Evolutionary conservation across 1,284 basidiomycete genomes (phyloP).

Genomic region (Trametes polyzona): DNA sequence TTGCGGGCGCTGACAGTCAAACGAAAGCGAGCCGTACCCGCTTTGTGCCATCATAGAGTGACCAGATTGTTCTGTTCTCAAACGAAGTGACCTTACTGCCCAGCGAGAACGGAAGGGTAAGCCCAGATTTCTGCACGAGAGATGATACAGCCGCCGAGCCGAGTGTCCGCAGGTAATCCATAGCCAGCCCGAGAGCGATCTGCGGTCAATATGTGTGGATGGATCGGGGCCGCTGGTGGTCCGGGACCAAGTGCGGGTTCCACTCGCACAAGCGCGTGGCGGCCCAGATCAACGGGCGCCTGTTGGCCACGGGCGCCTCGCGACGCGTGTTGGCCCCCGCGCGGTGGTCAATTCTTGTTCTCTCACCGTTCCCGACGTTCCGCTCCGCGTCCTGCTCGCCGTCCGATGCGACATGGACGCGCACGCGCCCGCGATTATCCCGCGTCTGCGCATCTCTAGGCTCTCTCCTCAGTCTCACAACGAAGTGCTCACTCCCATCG

Average conservation of each 20-base stretch:
- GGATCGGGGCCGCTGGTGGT: too few species aligned
- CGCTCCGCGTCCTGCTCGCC: conserved; percentile 18
- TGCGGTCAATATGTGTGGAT: too few species aligned
- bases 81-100: conserved; percentile 75
- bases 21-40: conserved; percentile 54
- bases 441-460: conserved; percentile 27
- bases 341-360: conserved; percentile 9
- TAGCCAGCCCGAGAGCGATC: conserved; percentile 37
- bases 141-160: conserved; percentile 88
- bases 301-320: neutral
- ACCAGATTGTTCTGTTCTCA: conserved; percentile 78
- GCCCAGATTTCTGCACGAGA: conserved; percentile 88
- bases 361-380: conserved; percentile 15
- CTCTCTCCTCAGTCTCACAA: conserved; percentile 22
- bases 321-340: conserved; percentile 8
- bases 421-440: conserved; percentile 22
- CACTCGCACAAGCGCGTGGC: neutral
- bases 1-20: neutral
- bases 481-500: conserved; percentile 33
- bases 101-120: conserved; percentile 87
- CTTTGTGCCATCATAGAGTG: conserved; percentile 86
- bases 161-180: conserved; percentile 86
- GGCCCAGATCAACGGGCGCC: conserved; percentile 6
- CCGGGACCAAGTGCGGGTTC: neutral
- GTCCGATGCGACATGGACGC: conserved; percentile 28